These are phyloP conservation scores for Lablab purpureus DNA, from an alignment of 306 rosid genomes.

Conservation along the genomic window DNA sequence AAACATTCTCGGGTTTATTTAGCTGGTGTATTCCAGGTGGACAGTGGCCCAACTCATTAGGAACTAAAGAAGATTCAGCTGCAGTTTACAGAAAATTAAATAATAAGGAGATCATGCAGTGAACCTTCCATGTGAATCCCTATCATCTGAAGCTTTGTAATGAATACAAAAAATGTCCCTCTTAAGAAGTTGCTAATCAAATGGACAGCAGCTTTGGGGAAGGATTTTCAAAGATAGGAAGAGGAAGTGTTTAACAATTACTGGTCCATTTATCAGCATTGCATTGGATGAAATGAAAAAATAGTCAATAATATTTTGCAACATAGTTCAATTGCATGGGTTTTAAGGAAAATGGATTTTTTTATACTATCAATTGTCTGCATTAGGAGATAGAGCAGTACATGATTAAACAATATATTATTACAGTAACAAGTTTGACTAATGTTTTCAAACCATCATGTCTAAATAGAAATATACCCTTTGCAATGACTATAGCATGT, in stretches of 20 bases:
- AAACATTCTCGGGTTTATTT: slow-evolving; percentile 32
- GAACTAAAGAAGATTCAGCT: slow-evolving; percentile 34
- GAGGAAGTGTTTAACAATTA: slow-evolving; percentile 9
- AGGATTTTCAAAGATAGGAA: not conserved
- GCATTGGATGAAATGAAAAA: not conserved
- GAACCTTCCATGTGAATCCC: slow-evolving; percentile 7
- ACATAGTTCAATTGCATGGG: slow-evolving; percentile 1
- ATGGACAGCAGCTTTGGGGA: slow-evolving; percentile 2
- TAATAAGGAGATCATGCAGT: slow-evolving; percentile 1
- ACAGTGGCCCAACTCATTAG: slow-evolving; percentile 7
- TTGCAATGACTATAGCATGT: slow-evolving; percentile 84
- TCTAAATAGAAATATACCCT: slow-evolving; percentile 55
- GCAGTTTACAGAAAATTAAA: slow-evolving; percentile 20
- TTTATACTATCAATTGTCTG: slow-evolving; percentile 1
- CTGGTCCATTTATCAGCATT: slow-evolving; percentile 13
- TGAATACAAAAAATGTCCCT: slow-evolving; percentile 9
- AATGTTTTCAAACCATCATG: slow-evolving; percentile 16
- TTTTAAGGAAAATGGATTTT: slow-evolving; percentile 16
- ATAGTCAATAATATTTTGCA: slow-evolving; percentile 18
- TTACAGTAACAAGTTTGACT: slow-evolving; percentile 30
- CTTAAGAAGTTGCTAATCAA: slow-evolving; percentile 30
- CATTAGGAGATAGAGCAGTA: slow-evolving; percentile 29
- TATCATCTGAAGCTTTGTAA: slow-evolving; percentile 17
- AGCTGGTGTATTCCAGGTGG: slow-evolving; percentile 17
- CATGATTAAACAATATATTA: slow-evolving; percentile 6